These are phyloP conservation scores for Magnaporthales sp. DNA, from an alignment of 2,329 filamentous ascomycete genomes.

Conservation along the genomic window DNA sequence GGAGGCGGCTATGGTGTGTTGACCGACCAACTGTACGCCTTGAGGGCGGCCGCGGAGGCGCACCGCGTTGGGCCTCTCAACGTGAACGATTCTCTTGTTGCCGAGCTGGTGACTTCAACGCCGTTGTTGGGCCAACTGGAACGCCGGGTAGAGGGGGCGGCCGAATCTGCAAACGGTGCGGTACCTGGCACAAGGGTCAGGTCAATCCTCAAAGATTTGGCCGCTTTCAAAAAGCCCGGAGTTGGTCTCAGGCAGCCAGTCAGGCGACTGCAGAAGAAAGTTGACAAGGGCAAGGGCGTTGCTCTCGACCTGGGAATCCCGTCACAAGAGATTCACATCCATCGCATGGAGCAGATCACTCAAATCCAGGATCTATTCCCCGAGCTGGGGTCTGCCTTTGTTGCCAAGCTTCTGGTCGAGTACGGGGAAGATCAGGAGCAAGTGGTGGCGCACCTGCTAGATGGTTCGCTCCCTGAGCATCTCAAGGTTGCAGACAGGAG, in stretches of 20 bases:
- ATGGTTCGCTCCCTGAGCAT: constrained; percentile 63
- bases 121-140: constrained; percentile 60
- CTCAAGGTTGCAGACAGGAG: constrained; percentile 55
- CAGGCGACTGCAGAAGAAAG: constrained; percentile 43
- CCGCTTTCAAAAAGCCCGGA: constrained; percentile 49
- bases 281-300: constrained; percentile 58
- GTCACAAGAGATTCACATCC: constrained; percentile 54
- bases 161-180: constrained; percentile 35
- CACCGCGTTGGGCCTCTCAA: constrained; percentile 48
- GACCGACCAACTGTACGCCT: constrained; percentile 72
- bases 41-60: constrained; percentile 63
- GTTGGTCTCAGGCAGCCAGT: constrained; percentile 34
- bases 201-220: constrained; percentile 52
- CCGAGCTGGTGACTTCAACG: constrained; percentile 73
- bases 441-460: constrained; percentile 73
- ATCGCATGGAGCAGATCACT: constrained; percentile 75
- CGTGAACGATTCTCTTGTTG: constrained; percentile 64
- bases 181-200: constrained; percentile 33
- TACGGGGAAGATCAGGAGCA: constrained; percentile 71
- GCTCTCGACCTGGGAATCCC: constrained; percentile 27
- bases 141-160: constrained; percentile 37
- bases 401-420: constrained; percentile 70
- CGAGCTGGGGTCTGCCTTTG: constrained; percentile 73
- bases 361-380: constrained; percentile 94
- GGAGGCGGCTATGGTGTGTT: constrained; percentile 66